Evolutionary conservation across 345 rosid genomes (phyloP).

Genomic region (Atalantia buxifolia): DNA sequence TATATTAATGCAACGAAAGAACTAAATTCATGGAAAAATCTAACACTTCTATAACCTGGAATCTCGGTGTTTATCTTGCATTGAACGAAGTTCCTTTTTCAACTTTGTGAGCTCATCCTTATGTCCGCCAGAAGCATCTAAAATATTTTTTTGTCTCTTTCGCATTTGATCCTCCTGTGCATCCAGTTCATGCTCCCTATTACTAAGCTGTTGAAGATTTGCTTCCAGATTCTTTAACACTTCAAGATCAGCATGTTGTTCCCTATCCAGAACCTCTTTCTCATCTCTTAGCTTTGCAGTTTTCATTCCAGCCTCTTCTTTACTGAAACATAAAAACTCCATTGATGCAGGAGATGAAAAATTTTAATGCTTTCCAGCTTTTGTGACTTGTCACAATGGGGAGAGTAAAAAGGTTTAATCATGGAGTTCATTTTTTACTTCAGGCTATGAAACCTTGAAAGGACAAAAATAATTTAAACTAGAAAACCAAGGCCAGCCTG

Average conservation of each 20-base stretch:
- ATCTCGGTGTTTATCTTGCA: constrained; percentile 75
- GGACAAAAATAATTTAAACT: background rate
- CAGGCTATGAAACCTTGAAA: background rate
- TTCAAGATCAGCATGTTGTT: constrained; percentile 87
- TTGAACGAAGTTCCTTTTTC: constrained; percentile 57
- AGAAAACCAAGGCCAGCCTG: background rate
- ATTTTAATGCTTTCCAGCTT: background rate
- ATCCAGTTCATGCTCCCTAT: constrained; percentile 70
- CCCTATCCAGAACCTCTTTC: constrained; percentile 92
- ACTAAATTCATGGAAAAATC: constrained; percentile 16
- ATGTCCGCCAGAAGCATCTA: constrained; percentile 53
- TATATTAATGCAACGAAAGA: background rate
- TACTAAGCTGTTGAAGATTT: constrained; percentile 83
- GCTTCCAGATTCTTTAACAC: constrained; percentile 89
- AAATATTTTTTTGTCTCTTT: constrained; percentile 54
- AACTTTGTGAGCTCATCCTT: constrained; percentile 57
- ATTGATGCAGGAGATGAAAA: background rate
- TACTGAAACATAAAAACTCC: constrained; percentile 47
- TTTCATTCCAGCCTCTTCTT: constrained; percentile 93
- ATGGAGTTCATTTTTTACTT: background rate
- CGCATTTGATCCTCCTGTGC: constrained; percentile 77
- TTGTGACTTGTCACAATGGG: background rate
- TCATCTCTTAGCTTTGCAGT: constrained; percentile 89
- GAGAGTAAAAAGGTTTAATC: background rate
- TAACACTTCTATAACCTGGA: constrained; percentile 51